A percentile compares a stretch with the other conserved stretches of the same genome.
Conservation (phyloP, 176 grass and related monocot genomes). For the Triticum monococcum region DNA sequence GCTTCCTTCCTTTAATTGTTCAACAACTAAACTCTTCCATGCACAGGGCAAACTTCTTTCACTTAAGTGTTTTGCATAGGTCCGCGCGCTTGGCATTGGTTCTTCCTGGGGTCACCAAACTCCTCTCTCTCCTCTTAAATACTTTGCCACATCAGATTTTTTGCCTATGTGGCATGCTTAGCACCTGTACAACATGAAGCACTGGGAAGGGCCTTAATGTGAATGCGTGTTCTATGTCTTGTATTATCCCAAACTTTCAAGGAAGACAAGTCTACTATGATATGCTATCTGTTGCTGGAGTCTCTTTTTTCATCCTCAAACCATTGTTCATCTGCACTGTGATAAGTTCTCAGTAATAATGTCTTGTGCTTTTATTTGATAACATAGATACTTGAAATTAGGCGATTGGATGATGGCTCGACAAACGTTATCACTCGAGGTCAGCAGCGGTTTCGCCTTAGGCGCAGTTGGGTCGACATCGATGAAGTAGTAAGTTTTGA, state of each 20-base stretch:
- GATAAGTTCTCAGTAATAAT: slow-evolving; percentile 12
- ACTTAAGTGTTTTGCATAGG: too few relatives aligned
- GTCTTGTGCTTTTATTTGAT: slow-evolving; percentile 26
- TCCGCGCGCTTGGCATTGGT: too few relatives aligned
- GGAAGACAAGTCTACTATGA: not conserved
- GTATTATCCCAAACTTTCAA: not conserved
- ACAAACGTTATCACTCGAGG: slow-evolving; percentile 68
- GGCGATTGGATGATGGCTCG: slow-evolving; percentile 63
- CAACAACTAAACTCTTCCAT: too few relatives aligned
- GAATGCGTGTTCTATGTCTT: not conserved
- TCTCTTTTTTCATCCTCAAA: slow-evolving; percentile 13
- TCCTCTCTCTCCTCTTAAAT: too few relatives aligned
- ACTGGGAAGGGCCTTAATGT: not conserved
- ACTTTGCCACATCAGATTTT: too few relatives aligned
- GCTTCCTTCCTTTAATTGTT: too few relatives aligned
- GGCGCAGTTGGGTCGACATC: slow-evolving; percentile 62
- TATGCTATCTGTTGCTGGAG: not conserved
- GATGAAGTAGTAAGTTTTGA: slow-evolving; percentile 70
- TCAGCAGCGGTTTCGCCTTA: slow-evolving; percentile 78
- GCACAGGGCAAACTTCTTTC: too few relatives aligned
- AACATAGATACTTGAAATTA: slow-evolving; percentile 67
- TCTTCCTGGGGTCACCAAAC: too few relatives aligned
- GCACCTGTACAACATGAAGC: too few relatives aligned
- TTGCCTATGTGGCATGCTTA: too few relatives aligned
- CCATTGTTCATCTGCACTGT: not conserved